Base-by-base conservation (phyloP, 2,329 filamentous ascomycete species). In the Davidsoniella neocaledoniae region DNA sequence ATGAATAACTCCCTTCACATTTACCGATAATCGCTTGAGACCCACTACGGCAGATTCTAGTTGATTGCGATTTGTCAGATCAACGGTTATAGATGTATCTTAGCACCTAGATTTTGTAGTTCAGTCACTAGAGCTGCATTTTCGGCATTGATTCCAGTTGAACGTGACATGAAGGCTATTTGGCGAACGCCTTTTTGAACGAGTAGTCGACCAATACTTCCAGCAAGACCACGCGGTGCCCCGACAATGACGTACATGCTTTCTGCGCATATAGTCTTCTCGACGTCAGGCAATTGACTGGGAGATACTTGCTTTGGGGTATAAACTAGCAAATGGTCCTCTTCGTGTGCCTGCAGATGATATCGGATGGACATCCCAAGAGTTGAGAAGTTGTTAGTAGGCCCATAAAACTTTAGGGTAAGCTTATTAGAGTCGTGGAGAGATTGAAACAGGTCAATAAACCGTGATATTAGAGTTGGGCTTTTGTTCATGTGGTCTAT, bases 171-270 rank as follows among this genome's bases (percentile, higher is more conserved):
- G 43, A 77, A 72, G 2, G 70, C 68, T 6, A 80, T 55, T 50
- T 73, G 61, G 16, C 62, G 66, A 1, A 68, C 76, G 1, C 76
- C 76, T 10, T 69, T 66, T 4, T 59, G 57, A n/a, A 65, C 62
- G 49, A 80, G 64, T 49, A 73, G 65, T 48, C 66, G 62, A 2
- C 73, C 68, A 37, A 79, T 69, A 54, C 67, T 70, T 33, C 67
- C 65, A 1, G 76, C 76, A 0, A 80, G 63, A 9, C 76, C 76
- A 14, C 75, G 74, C 0, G 77, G 64, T 1, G 74, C 74, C 14
- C 77, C 77, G 3, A 68, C 66, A 3, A 80, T 59, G 2, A 79
- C 56, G 50, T 79, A 80, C 1, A 72, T 71, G 0, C 61, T 64
- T 5, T 65, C 58, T 52, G 56, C 3, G 65, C 60, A 1, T 51